Evolutionary conservation across 2,329 filamentous ascomycete genomes (phyloP).

Genomic region (Chaetomiaceae sp.): DNA sequence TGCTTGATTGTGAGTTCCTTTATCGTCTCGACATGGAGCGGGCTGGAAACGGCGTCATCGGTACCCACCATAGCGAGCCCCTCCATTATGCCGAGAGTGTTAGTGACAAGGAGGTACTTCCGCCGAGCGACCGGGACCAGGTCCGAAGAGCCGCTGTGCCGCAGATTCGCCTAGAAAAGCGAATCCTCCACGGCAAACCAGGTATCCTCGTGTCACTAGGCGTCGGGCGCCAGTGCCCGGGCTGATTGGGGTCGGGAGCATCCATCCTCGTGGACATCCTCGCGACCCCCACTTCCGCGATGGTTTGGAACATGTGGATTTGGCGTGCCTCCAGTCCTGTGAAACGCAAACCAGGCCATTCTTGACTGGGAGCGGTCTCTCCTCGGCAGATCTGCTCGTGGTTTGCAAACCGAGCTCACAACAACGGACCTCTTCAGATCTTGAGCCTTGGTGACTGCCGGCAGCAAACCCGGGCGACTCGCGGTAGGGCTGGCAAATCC

Average conservation of each 20-base stretch:
- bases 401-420: neutral
- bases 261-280: too few relatives aligned
- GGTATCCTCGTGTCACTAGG: conserved; percentile 17
- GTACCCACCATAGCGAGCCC: conserved; percentile 10
- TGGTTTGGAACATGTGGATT: too few relatives aligned
- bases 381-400: conserved; percentile 2
- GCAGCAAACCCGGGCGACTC: too few relatives aligned
- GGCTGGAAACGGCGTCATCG: conserved; percentile 22
- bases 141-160: conserved; percentile 22
- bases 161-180: neutral
- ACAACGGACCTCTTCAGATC: neutral
- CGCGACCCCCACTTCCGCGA: conserved; percentile 8
- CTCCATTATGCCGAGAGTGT: conserved; percentile 9
- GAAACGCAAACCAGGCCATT: conserved; percentile 9
- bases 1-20: conserved; percentile 2
- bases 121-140: conserved; percentile 14
- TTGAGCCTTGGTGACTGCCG: neutral
- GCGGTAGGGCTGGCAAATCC: too few relatives aligned
- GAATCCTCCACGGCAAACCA: conserved; percentile 1
- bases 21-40: conserved; percentile 6
- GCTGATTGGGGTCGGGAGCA: conserved; percentile 1
- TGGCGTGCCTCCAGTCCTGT: neutral
- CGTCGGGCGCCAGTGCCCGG: conserved; percentile 7
- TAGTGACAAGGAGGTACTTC: conserved; percentile 21
- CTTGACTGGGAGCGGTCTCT: neutral